Percentiles rank a stretch among this genome's conserved stretches.
Evolutionary conservation across 257 asterid species (phyloP).

Genomic region (Henckelia pumila): DNA sequence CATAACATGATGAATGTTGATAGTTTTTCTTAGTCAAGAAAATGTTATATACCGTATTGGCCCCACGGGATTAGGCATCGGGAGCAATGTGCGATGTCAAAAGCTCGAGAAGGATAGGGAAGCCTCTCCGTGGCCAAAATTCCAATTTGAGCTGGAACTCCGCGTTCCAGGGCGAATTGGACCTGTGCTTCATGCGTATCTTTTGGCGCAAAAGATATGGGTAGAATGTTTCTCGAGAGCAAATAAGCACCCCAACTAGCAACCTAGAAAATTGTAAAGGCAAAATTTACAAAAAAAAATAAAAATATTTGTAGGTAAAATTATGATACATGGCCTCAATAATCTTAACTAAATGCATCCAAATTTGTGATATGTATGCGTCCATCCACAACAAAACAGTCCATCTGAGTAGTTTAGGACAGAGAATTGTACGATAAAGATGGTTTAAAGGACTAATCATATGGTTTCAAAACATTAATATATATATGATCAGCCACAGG

Average conservation of each 20-base stretch:
- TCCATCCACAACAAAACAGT: too few relatives aligned
- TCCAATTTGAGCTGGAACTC: conserved; percentile 86
- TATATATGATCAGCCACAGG: too few relatives aligned
- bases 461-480: neutral
- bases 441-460: too few relatives aligned
- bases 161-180: conserved; percentile 89
- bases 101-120: conserved; percentile 92
- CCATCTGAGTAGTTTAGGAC: too few relatives aligned
- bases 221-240: conserved; percentile 61
- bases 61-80: conserved; percentile 97
- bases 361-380: too few relatives aligned
- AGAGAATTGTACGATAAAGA: too few relatives aligned
- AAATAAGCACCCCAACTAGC: conserved; percentile 99
- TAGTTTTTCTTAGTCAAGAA: neutral
- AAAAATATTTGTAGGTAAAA: too few relatives aligned
- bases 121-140: conserved; percentile 67
- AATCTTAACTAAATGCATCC: neutral
- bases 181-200: conserved; percentile 96
- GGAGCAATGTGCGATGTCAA: conserved; percentile 95
- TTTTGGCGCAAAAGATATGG: conserved; percentile 86
- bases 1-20: neutral
- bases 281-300: neutral
- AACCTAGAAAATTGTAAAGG: conserved; percentile 40
- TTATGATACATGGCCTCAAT: neutral
- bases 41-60: conserved; percentile 42